Evolutionary conservation across 1,284 basidiomycete genomes (phyloP).

Genomic region (Pterulicium gracile): DNA sequence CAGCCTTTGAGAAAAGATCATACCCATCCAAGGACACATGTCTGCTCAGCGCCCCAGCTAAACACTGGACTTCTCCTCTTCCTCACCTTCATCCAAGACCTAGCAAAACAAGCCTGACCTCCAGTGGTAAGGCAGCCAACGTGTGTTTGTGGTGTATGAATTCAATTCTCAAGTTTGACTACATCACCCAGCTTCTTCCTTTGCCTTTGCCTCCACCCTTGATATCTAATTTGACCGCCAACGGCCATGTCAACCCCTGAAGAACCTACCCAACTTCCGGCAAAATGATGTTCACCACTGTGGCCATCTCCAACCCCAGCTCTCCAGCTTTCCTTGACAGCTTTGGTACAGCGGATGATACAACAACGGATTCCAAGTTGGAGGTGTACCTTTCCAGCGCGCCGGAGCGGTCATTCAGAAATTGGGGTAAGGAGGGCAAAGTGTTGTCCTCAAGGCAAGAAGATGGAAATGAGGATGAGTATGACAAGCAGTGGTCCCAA

Average conservation of each 20-base stretch:
- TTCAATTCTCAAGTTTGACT: conserved; percentile 40
- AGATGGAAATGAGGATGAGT: too few species aligned
- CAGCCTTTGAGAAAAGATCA: conserved; percentile 43
- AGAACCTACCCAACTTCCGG: conserved; percentile 15
- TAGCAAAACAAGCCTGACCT: conserved; percentile 6
- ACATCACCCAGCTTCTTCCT: conserved; percentile 57
- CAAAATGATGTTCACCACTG: conserved; percentile 63
- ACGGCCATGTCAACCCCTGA: not conserved
- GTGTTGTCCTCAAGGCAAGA: too few species aligned
- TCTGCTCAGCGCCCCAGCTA: conserved; percentile 48
- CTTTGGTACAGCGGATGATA: conserved; percentile 33
- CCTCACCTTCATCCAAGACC: too few species aligned
- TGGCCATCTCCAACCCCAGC: too few species aligned
- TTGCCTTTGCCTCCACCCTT: conserved; percentile 15
- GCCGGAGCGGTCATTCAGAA: conserved; percentile 35
- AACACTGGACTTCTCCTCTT: conserved; percentile 15
- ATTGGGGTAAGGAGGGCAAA: conserved; percentile 23
- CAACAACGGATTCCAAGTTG: conserved; percentile 27
- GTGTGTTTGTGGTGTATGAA: conserved; percentile 50
- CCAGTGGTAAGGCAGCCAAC: conserved; percentile 17
- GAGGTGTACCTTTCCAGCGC: conserved; percentile 34
- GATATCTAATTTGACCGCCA: not conserved
- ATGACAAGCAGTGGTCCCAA: conserved; percentile 16
- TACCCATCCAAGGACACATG: conserved; percentile 54
- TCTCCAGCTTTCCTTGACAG: conserved; percentile 21